Evolutionary conservation across 2,329 filamentous ascomycete species (phyloP).

Genomic region (Fusarium napiforme): DNA sequence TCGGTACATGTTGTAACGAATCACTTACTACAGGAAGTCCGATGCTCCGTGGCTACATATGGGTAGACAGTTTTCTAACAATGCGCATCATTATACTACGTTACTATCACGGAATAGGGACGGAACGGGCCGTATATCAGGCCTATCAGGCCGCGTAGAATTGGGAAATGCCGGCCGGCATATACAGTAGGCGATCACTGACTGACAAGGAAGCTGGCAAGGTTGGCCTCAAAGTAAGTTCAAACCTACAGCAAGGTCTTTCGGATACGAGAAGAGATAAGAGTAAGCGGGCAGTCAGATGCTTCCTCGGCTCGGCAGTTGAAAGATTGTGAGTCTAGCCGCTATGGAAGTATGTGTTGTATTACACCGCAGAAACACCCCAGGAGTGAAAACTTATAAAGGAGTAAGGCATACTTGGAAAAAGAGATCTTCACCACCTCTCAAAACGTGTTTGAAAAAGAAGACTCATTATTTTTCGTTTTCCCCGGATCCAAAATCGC

Average conservation of each 20-base stretch:
- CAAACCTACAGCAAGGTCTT: background rate
- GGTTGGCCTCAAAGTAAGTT: background rate
- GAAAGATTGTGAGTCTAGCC: no score
- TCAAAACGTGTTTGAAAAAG: background rate
- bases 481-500: rapidly evolving
- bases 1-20: background rate
- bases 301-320: background rate
- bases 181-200: background rate
- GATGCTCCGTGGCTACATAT: background rate
- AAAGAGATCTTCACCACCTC: rapidly evolving
- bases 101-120: background rate
- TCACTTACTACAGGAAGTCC: background rate
- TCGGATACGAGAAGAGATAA: background rate
- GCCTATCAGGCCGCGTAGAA: background rate
- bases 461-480: background rate
- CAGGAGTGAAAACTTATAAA: background rate
- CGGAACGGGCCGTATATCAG: background rate
- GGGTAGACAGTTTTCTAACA: rapidly evolving
- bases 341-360: background rate
- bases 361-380: rapidly evolving
- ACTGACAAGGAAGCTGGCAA: background rate
- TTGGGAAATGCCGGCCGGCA: background rate
- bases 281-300: background rate
- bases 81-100: background rate
- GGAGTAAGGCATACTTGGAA: background rate